Conservation (phyloP, 129 eudicot species). For the Centaurea solstitialis region DNA sequence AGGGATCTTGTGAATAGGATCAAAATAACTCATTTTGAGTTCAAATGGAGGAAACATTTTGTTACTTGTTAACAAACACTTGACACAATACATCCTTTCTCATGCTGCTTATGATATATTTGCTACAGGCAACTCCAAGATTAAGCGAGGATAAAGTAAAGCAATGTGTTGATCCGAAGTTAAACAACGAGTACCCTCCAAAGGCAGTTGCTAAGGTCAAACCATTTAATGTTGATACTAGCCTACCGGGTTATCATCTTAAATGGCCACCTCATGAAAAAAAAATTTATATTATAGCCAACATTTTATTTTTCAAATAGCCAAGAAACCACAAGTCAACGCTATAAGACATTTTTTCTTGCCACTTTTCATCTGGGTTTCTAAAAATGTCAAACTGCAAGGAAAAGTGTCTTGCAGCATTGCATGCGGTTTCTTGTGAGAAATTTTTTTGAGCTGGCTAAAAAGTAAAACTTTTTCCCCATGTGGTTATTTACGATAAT, state of each 20-base stretch:
- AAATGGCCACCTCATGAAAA: not conserved
- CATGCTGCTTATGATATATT: constrained; percentile 15
- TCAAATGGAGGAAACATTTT: not conserved
- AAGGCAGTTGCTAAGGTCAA: constrained; percentile 94
- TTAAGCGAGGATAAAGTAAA: constrained; percentile 97
- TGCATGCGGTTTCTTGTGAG: not conserved
- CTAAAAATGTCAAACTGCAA: not conserved
- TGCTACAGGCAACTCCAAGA: constrained; percentile 90
- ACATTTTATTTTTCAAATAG: not conserved
- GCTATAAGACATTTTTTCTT: not conserved
- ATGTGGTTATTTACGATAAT: not conserved
- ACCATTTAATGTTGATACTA: not conserved
- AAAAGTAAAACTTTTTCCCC: not conserved
- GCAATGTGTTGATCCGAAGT: constrained; percentile 97
- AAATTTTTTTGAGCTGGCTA: not conserved
- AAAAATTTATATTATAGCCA: not conserved
- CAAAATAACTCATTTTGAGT: not conserved
- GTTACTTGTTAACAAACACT: not conserved
- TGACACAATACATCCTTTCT: not conserved
- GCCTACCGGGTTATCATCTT: not conserved
- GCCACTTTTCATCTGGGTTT: not conserved
- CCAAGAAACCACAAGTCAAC: not conserved
- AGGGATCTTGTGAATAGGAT: not conserved
- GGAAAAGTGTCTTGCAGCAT: not conserved
- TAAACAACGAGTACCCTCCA: constrained; percentile 77